A percentile compares a stretch with the other conserved stretches of the same genome.
Conservation (phyloP, 2,329 filamentous ascomycete genomes). For the Aspergillus melleus region DNA sequence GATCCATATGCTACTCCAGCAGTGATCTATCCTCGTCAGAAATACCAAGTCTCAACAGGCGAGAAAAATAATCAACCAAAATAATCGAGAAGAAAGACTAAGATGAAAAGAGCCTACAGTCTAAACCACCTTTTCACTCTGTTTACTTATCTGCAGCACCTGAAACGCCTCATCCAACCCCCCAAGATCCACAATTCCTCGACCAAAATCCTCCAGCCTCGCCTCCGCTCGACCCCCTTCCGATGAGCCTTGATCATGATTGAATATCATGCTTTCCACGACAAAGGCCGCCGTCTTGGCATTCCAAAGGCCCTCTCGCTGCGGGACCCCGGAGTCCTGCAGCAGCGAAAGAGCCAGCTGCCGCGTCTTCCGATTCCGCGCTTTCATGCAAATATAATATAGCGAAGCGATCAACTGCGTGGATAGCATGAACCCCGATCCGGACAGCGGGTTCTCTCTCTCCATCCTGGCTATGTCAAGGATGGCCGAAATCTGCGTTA, state of each 20-base stretch:
- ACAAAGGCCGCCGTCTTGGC: background rate
- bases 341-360: background rate
- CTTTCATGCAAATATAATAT: background rate
- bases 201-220: background rate
- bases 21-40: too few species aligned
- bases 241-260: background rate
- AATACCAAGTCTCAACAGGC: too few species aligned
- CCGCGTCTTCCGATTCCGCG: background rate
- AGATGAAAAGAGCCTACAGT: background rate
- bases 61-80: too few species aligned
- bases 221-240: background rate
- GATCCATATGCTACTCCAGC: too few species aligned
- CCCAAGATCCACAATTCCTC: background rate
- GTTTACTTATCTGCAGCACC: background rate
- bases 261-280: background rate
- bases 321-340: background rate
- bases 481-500: background rate
- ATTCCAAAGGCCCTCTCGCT: background rate
- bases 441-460: background rate
- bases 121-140: background rate
- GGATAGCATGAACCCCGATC: background rate
- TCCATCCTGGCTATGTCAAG: background rate
- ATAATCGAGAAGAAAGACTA: too few species aligned
- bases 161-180: background rate
- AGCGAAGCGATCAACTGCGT: background rate